Conservation (phyloP, 352 stramenopile genomes). For the Globisporangium middletonii region DNA sequence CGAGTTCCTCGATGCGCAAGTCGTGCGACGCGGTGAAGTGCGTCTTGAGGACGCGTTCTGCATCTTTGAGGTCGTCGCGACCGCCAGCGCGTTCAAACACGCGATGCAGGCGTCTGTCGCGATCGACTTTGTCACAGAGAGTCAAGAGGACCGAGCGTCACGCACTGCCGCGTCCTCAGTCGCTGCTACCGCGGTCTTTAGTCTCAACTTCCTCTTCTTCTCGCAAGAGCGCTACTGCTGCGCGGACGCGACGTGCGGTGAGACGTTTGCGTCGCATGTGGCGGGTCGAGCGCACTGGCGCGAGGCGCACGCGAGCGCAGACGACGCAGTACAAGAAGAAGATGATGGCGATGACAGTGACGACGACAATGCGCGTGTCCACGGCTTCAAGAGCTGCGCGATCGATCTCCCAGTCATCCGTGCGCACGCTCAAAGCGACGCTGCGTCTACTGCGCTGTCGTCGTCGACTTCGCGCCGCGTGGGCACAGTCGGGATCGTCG, state of each 20-base stretch:
- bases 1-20: constrained; percentile 25
- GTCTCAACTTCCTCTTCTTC: constrained; percentile 69
- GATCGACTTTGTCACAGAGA: constrained; percentile 26
- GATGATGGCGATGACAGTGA: background rate
- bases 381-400: constrained; percentile 41
- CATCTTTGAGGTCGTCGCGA: constrained; percentile 34
- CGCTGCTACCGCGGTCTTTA: constrained; percentile 48
- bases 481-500: constrained; percentile 25
- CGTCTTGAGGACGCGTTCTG: constrained; percentile 30
- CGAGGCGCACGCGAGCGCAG: constrained; percentile 17
- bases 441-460: background rate
- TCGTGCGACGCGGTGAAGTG: constrained; percentile 31
- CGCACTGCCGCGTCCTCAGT: background rate
- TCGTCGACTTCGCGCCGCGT: constrained; percentile 9
- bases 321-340: background rate
- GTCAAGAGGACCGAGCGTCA: background rate
- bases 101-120: constrained; percentile 36
- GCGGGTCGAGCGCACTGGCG: constrained; percentile 32
- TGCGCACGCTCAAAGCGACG: background rate
- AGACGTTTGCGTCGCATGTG: constrained; percentile 24
- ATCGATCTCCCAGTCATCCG: constrained; percentile 52
- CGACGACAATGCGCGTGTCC: background rate
- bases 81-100: constrained; percentile 31
- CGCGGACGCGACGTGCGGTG: constrained; percentile 22
- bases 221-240: constrained; percentile 49